These are phyloP conservation scores for Chaetomium strumarium DNA, from an alignment of 2,329 filamentous ascomycete genomes.

Conservation along the genomic window DNA sequence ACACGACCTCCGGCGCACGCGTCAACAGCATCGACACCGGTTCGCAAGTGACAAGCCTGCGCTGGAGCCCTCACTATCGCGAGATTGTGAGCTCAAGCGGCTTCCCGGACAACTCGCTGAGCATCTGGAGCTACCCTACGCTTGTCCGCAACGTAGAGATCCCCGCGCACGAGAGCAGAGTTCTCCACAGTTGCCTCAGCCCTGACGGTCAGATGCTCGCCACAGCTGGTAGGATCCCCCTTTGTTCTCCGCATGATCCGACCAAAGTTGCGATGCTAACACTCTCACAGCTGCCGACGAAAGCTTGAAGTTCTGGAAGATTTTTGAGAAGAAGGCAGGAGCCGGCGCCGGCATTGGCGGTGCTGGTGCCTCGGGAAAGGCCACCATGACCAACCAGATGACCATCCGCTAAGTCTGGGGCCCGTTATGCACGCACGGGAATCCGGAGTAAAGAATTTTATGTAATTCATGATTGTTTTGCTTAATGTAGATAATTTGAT, in stretches of 20 bases:
- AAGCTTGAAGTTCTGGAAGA: conserved; percentile 99
- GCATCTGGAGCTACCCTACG: conserved; percentile 98
- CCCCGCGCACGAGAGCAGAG: conserved; percentile 91
- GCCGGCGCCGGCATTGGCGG: conserved; percentile 57
- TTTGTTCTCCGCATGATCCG: neutral
- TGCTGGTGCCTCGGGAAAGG: conserved; percentile 67
- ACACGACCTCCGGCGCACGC: conserved; percentile 92
- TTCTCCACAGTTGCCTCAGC: conserved; percentile 93
- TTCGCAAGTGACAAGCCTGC: conserved; percentile 90
- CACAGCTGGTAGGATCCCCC: conserved; percentile 62
- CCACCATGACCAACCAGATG: conserved; percentile 89
- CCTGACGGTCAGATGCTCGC: conserved; percentile 97
- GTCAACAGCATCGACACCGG: conserved; percentile 99
- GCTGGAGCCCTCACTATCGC: conserved; percentile 95
- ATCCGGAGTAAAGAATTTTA: no score
- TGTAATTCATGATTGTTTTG: no score
- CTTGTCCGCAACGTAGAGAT: conserved; percentile 97
- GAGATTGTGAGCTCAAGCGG: conserved; percentile 97
- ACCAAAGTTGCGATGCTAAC: conserved; percentile 17
- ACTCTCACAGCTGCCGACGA: conserved; percentile 70
- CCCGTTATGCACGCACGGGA: no score
- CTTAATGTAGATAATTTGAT: conserved; percentile 8
- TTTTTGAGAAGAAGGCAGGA: conserved; percentile 97
- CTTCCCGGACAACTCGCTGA: conserved; percentile 98
- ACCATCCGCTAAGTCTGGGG: conserved; percentile 64